Evolutionary conservation across 2,329 filamentous ascomycete species (phyloP).

Genomic region (Parascedosporium putredinis): DNA sequence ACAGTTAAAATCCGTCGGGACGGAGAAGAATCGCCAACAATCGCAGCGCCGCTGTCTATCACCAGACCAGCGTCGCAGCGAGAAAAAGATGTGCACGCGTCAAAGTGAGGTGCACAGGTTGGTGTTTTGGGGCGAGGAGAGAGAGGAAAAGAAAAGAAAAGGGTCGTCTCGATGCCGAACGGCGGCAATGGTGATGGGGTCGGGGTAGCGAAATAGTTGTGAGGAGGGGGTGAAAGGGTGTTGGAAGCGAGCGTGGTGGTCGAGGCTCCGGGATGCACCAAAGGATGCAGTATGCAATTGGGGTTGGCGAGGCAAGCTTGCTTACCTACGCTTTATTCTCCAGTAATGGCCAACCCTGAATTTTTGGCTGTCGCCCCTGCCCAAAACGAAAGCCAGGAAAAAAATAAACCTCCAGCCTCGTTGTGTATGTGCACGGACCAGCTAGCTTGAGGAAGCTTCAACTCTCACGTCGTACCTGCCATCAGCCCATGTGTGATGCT

Average conservation of each 20-base stretch:
- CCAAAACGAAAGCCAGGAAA: conserved; percentile 1
- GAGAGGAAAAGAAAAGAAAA: neutral
- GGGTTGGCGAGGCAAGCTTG: neutral
- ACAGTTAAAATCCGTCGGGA: neutral
- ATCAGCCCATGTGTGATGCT: no score
- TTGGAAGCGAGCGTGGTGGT: neutral
- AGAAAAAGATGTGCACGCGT: neutral
- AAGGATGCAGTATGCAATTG: neutral
- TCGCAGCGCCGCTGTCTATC: neutral
- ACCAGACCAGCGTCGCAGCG: neutral
- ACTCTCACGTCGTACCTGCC: neutral
- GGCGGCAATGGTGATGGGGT: neutral
- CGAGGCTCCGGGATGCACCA: neutral
- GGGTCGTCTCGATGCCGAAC: neutral
- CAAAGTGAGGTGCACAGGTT: neutral
- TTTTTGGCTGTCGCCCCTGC: no score
- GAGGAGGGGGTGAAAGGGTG: neutral
- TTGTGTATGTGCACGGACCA: neutral
- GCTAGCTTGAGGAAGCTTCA: neutral
- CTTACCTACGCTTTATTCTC: no score
- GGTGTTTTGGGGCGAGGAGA: neutral
- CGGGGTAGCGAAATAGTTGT: neutral
- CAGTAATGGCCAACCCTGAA: neutral
- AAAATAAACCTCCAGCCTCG: conserved; percentile 5
- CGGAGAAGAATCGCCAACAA: neutral